Evolutionary conservation across 495 filamentous ascomycete genomes (phyloP).

Genomic region (Podospora pseudoanserina): DNA sequence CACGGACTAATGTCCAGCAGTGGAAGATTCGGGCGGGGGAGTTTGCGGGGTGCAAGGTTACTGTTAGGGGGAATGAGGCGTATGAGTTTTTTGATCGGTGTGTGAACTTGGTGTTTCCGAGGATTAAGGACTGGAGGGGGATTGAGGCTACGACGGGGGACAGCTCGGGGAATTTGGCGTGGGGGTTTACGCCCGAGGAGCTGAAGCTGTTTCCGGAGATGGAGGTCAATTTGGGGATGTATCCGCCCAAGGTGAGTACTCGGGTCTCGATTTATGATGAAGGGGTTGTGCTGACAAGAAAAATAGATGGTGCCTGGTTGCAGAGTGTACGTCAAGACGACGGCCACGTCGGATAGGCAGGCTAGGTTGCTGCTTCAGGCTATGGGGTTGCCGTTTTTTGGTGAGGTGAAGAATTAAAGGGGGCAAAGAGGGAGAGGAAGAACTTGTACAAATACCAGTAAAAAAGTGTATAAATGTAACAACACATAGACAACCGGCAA

Average conservation of each 20-base stretch:
- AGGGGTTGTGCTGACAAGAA: neutral
- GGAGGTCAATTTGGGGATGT: constrained; percentile 68
- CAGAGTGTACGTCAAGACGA: constrained; percentile 81
- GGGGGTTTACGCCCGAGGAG: constrained; percentile 67
- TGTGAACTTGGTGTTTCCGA: constrained; percentile 83
- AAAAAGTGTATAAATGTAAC: constrained; percentile 1
- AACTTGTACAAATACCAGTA: neutral
- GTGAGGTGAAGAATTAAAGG: constrained; percentile 51
- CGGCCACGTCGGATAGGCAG: constrained; percentile 84
- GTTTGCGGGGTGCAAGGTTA: constrained; percentile 62
- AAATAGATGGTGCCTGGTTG: constrained; percentile 86
- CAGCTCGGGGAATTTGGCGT: constrained; percentile 79
- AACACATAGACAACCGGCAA: neutral
- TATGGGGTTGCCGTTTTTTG: constrained; percentile 81
- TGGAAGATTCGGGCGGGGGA: constrained; percentile 58
- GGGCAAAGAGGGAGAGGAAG: constrained; percentile 15
- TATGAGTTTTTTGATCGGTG: constrained; percentile 83
- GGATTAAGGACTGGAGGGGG: constrained; percentile 91
- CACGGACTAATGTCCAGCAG: constrained; percentile 60
- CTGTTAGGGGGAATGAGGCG: constrained; percentile 72
- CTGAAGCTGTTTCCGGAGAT: constrained; percentile 87
- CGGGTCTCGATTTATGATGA: constrained; percentile 21
- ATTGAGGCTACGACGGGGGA: constrained; percentile 71
- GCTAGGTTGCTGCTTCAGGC: constrained; percentile 79
- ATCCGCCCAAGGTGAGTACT: constrained; percentile 21